Percentiles rank a stretch among this genome's conserved stretches.
phyloP scores from a whole-genome alignment of 1,139 yeast genomes.

The Yarrowia galli region DNA sequence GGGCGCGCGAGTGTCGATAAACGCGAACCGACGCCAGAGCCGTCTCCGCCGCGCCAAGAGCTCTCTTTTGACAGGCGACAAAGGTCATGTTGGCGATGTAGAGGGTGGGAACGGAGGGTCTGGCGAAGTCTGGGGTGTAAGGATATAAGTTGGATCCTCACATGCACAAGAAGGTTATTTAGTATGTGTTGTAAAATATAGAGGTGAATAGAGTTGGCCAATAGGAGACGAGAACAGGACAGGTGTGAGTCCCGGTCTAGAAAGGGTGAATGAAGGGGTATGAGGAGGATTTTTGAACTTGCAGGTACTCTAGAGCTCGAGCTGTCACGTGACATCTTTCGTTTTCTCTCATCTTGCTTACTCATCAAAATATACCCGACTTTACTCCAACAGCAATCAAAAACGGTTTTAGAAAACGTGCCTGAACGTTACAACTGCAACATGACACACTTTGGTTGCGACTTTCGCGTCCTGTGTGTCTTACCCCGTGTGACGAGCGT shows the following conservation, averaged over 20 bases:
- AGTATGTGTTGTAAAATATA: conserved; percentile 3
- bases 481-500: neutral
- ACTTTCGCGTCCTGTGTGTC: neutral
- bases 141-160: neutral
- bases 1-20: neutral
- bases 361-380: neutral
- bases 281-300: no score
- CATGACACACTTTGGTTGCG: neutral
- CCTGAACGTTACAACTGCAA: conserved; percentile 5
- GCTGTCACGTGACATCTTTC: neutral
- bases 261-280: neutral
- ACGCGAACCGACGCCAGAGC: conserved; percentile 5
- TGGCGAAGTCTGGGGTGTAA: neutral
- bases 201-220: conserved; percentile 15
- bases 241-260: neutral
- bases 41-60: conserved; percentile 15
- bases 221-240: neutral
- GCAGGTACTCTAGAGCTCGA: no score
- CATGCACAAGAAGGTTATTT: neutral
- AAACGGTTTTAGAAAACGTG: neutral
- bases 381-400: neutral
- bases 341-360: neutral
- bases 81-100: neutral
- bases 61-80: conserved; percentile 23
- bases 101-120: neutral